Evolutionary conservation across 495 filamentous ascomycete genomes (phyloP), one percentile per base, ranked within the genome.

Genomic region (Peziza echinospora): DNA sequence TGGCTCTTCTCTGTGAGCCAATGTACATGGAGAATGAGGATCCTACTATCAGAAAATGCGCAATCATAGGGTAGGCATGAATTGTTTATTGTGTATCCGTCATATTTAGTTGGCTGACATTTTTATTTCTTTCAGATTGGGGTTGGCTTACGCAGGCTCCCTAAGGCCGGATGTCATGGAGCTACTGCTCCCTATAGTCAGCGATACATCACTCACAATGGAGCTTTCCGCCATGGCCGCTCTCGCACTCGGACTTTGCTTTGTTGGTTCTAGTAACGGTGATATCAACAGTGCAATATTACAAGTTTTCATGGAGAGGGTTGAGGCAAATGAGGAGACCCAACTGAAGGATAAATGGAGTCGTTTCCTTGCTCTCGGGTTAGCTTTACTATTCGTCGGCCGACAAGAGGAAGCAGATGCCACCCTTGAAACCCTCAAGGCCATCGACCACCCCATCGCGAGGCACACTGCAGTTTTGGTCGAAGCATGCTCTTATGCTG

Each of bases 341-440:
- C 82, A 89, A 56, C 71, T 96, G 26, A 93, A 89, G 54, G 82
- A 93, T 60, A 99, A 96, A 63, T 99, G 89, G 89, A 84, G 84
- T 21, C 75, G 87, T 2, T 99, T 99, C 64, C 80, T 96, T 71
- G 82, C 82, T 11, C 75, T 99, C 51, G 89, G 91, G 49, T 69
- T 99, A 46, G 89, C 91, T 2, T 74, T 99, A 16, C 67, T 99
- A 23, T 99, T 80, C 69, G 93, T 96, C 51, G 91, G 91, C 28
- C 76, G 82, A 41, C 91, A 99, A 61, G 89, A 99, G 60, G 85
- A 96, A 61, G 89, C 93, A 13, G 89, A 99, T 58, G 85, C 93
- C 23, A 78, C 93, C 45, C 64, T 93, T 17, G 89, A 94, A 62
- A 91, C 87, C 0, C 70, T 99, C 24, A 96, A 94, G 65, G 89